Evolutionary conservation across 345 rosid species (phyloP), one percentile per base, ranked within the genome.

Genomic region (Syzygium aqueum): DNA sequence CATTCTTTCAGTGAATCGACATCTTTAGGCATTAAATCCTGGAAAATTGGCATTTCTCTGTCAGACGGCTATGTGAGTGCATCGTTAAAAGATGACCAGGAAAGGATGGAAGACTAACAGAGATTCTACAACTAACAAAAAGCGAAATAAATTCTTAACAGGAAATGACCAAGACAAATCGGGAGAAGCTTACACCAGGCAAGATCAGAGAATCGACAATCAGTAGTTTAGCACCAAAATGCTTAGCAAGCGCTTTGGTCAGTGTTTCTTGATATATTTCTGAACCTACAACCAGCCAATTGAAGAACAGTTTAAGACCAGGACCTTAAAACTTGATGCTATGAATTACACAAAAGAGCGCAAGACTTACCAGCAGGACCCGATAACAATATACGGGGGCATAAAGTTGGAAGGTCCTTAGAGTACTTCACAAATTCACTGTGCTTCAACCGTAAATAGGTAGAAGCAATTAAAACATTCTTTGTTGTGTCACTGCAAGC

Each of bases 251-350:
- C 50, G 98, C 98, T 92, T 96, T 96, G 5, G 92, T 90, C 89
- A 98, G 93, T 86, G 96, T 95, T 92, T 95, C 99, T 90, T 98
- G 99, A 90, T 96, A 98, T 90, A 98, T 98, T 91, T 96, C 99
- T 21, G 99, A 96, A 51, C 99, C 99, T 98, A 89, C 43, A 84
- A 54, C 77, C 84, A 53, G 82, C 51, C 49, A 49, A 85, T 84
- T 61, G 27, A 86, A 50, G 63, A 65, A 57, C 57, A 43, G 40
- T 25, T 87, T 8, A 28, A n/a, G 50, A 28, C 57, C 53, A 65
- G 17, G 83, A 85, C 53, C 83, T 46, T 56, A 61, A 67, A 40
- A 37, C 77, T 37, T 87, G 77, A 87, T 43, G 73, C 15, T 85
- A 37, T 46, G 27, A 46, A 77, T 84, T 12, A 87, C 49, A 53